Evolutionary conservation across 192 early-diverging fungal species (phyloP).

Genomic region (Entomortierella parvispora): DNA sequence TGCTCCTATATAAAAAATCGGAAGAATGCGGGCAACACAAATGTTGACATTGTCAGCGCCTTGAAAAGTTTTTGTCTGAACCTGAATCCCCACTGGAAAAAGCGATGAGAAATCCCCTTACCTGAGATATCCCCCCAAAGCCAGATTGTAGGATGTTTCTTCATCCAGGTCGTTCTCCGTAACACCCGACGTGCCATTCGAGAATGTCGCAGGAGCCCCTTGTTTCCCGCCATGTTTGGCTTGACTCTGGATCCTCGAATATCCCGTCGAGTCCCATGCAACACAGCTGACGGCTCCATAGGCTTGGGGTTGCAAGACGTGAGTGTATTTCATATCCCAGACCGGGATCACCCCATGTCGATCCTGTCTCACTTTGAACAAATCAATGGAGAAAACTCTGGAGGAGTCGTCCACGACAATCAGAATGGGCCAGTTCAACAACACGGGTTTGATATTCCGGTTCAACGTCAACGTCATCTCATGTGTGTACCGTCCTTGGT

Average conservation of each 20-base stretch:
- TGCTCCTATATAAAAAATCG: conserved; percentile 4
- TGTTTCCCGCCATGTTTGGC: no score
- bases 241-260: no score
- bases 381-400: conserved; percentile 6
- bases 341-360: background rate
- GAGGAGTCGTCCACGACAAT: conserved; percentile 20
- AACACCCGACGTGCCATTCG: background rate
- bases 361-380: conserved; percentile 8
- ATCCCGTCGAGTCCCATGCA: conserved; percentile 16
- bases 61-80: background rate
- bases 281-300: conserved; percentile 27
- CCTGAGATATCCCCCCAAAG: conserved; percentile 24
- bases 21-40: background rate
- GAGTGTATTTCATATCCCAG: background rate
- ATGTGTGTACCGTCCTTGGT: conserved; percentile 10
- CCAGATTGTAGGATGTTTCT: background rate
- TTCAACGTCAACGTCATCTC: conserved; percentile 6
- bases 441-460: conserved; percentile 9
- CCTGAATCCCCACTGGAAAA: background rate
- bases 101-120: background rate
- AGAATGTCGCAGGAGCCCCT: background rate
- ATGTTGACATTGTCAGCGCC: background rate
- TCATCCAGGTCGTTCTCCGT: background rate
- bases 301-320: background rate
- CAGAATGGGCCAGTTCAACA: conserved; percentile 30